A percentile compares a stretch with the other conserved stretches of the same genome.
Conservation (phyloP, 2,329 filamentous ascomycete species). For the Apiospora malaysiana region DNA sequence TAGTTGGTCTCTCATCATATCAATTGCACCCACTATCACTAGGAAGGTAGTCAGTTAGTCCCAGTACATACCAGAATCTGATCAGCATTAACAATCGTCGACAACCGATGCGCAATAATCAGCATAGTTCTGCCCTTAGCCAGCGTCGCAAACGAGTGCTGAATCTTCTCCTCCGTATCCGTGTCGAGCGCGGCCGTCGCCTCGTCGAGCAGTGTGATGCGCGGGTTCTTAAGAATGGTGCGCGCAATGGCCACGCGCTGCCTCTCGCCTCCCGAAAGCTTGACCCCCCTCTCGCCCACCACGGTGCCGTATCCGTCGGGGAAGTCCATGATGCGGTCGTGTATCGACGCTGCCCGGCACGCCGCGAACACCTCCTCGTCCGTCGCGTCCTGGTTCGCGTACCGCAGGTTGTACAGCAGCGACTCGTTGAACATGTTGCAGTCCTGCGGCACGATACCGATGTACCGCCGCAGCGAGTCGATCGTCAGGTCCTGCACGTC, state of each 20-base stretch:
- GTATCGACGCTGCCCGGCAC: constrained; percentile 61
- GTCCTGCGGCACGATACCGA: constrained; percentile 71
- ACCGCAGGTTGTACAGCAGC: constrained; percentile 59
- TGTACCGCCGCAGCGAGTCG: constrained; percentile 59
- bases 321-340: constrained; percentile 63
- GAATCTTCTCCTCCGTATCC: constrained; percentile 63
- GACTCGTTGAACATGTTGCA: constrained; percentile 68
- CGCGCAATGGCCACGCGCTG: constrained; percentile 67
- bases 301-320: constrained; percentile 48
- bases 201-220: constrained; percentile 74
- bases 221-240: constrained; percentile 71
- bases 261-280: constrained; percentile 64
- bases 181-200: constrained; percentile 73
- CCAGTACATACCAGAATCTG: constrained; percentile 52
- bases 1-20: neutral
- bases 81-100: constrained; percentile 62
- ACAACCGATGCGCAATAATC: constrained; percentile 62
- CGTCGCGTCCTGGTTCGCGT: constrained; percentile 58
- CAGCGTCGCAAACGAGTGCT: constrained; percentile 56
- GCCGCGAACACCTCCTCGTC: constrained; percentile 62
- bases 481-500: constrained; percentile 65
- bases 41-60: neutral
- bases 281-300: constrained; percentile 36
- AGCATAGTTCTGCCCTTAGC: constrained; percentile 57
- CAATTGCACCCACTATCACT: too few species aligned